A percentile compares a stretch with the other conserved stretches of the same genome.
phyloP scores from a whole-genome alignment of 2,329 filamentous ascomycete species.

The Aspergillus brunneoviolaceus region DNA sequence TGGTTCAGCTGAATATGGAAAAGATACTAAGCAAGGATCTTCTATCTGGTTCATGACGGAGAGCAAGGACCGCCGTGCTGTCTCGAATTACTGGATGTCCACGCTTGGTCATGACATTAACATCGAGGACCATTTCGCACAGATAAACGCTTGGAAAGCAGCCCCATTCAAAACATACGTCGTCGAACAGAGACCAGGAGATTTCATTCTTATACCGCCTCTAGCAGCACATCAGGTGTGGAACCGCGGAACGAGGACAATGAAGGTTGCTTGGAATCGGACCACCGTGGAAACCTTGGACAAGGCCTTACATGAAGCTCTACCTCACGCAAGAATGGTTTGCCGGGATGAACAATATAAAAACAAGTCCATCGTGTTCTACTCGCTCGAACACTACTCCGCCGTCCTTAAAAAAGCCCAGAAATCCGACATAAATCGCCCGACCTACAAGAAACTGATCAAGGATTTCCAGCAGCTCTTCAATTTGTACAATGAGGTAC shows the following conservation, averaged over 20 bases:
- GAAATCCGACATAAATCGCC: conserved; percentile 45
- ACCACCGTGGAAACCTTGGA: conserved; percentile 90
- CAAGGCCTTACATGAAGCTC: conserved; percentile 78
- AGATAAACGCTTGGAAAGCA: conserved; percentile 92
- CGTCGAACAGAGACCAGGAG: conserved; percentile 84
- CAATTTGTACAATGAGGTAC: conserved; percentile 70
- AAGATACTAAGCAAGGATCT: conserved; percentile 72
- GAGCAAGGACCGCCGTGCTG: conserved; percentile 83
- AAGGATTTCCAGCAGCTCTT: conserved; percentile 83
- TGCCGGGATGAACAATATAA: conserved; percentile 99
- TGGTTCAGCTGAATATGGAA: conserved; percentile 63
- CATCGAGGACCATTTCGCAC: conserved; percentile 94
- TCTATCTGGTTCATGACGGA: conserved; percentile 99
- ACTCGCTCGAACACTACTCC: conserved; percentile 77
- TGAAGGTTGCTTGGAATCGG: conserved; percentile 98
- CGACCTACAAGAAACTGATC: conserved; percentile 68
- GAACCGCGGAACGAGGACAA: conserved; percentile 92
- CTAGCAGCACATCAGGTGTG: conserved; percentile 95
- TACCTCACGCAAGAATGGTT: conserved; percentile 84
- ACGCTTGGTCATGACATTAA: conserved; percentile 95
- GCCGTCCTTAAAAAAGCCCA: conserved; percentile 58
- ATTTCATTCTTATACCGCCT: conserved; percentile 91
- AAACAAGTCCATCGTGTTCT: conserved; percentile 94
- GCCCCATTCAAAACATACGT: conserved; percentile 91
- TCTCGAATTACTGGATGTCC: conserved; percentile 91